Evolutionary conservation across 106 monocot species (phyloP).

Genomic region (Dactylorhiza incarnata): DNA sequence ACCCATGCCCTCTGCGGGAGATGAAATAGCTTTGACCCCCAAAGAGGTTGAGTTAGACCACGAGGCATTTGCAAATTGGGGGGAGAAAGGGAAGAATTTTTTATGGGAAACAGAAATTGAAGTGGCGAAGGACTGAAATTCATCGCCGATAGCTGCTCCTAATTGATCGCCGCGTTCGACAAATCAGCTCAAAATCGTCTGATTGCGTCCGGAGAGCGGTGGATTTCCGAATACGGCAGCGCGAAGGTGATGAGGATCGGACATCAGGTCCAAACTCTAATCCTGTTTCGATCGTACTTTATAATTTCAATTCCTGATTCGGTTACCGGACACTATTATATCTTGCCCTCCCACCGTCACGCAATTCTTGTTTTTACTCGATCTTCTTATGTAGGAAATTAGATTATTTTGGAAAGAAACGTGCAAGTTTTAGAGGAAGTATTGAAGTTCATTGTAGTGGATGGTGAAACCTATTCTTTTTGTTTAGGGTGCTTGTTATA

Average conservation of each 20-base stretch:
- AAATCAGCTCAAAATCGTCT: background rate
- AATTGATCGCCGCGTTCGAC: background rate
- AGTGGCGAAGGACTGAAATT: background rate
- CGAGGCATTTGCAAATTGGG: background rate
- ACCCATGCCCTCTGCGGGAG: no score
- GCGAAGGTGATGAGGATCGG: background rate
- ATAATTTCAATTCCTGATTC: background rate
- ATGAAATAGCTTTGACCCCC: no score
- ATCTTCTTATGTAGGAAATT: background rate
- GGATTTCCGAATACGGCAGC: background rate
- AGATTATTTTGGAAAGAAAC: background rate
- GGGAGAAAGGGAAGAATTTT: background rate
- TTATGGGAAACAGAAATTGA: background rate
- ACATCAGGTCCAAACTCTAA: background rate
- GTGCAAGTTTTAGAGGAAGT: background rate
- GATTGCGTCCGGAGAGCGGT: background rate
- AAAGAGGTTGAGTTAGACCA: background rate
- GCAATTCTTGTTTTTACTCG: background rate
- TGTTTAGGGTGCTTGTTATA: background rate
- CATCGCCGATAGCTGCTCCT: background rate
- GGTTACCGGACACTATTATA: background rate
- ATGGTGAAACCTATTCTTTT: background rate
- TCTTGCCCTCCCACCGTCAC: background rate
- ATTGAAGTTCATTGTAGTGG: background rate
- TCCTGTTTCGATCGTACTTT: background rate